Percentiles rank a stretch among this genome's conserved stretches.
Evolutionary conservation across 2,329 filamentous ascomycete species (phyloP).

Genomic region (Apiospora koreana): DNA sequence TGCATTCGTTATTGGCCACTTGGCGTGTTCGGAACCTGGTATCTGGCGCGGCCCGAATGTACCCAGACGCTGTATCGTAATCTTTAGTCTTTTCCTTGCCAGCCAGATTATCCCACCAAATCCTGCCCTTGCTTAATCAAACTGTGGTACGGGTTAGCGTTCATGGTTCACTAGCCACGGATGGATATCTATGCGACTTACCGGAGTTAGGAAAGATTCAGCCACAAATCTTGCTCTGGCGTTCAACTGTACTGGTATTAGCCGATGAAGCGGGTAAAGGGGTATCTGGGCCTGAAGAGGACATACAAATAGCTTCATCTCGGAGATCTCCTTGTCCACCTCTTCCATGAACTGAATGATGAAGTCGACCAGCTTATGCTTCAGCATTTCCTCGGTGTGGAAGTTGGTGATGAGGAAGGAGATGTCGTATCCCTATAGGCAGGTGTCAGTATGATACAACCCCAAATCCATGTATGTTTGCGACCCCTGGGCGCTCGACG

Average conservation of each 20-base stretch:
- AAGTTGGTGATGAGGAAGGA: conserved; percentile 99
- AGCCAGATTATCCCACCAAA: not conserved
- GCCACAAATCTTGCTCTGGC: conserved; percentile 96
- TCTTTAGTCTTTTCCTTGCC: conserved; percentile 6
- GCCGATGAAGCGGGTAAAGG: conserved; percentile 18
- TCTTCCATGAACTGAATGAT: conserved; percentile 99
- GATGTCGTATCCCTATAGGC: conserved; percentile 85
- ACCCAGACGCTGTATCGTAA: not conserved
- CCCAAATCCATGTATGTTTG: not conserved
- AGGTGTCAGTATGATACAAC: not conserved
- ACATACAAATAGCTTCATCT: conserved; percentile 99
- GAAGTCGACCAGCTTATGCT: conserved; percentile 98
- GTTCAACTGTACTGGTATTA: conserved; percentile 69
- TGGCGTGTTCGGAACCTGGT: not conserved
- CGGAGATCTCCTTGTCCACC: conserved; percentile 99
- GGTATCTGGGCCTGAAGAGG: conserved; percentile 8
- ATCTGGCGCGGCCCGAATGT: not conserved
- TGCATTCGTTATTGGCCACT: conserved; percentile 1
- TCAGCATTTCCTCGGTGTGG: conserved; percentile 97
- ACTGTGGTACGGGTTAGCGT: not conserved
- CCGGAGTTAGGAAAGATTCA: conserved; percentile 95
- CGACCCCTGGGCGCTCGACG: not conserved
- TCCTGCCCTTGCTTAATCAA: not conserved
- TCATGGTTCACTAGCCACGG: not conserved
- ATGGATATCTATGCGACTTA: conserved; percentile 41